Base-by-base conservation (phyloP, 441 rosid species). In the Codiaeum variegatum region DNA sequence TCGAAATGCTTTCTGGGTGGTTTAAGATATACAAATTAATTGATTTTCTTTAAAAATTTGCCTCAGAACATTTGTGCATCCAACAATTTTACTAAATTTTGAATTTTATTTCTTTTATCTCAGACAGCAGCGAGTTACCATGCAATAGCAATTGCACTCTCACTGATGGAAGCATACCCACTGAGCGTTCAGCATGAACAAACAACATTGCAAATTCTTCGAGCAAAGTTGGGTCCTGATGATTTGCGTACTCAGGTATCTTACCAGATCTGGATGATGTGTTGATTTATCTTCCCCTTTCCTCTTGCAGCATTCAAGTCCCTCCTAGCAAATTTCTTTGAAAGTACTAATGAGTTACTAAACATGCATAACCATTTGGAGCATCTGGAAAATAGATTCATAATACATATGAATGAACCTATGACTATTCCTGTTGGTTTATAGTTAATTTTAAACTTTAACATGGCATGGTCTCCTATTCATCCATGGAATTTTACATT, bases 81-180 rank as follows among this genome's bases (percentile, higher is more conserved):
- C 13, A 38, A 59, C 66, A 47, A 24, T 51, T 67, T 68, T 52
- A 62, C 46, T 71, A 24, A 44, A 49, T 47, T 83, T 54, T 44
- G 31, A 16, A 67, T 63, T 75, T 40, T 40, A 40, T 40, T 71
- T 75, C 44, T 58, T 72, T 66, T 67, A 38, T 76, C 26, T n/a
- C 90, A 90, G 91, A 88, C 93, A 15, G 91, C 95, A 63, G 91
- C 91, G 40, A 87, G 93, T 75, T 90, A 87, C 80, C 95, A 90
- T 80, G 92, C 95, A 23, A 88, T 88, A 76, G 95, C 95, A 67
- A 88, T 90, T 76, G 95, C 95, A 19, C 91, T 90, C 72, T 88
- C 90, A 13, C 77, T 86, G 82, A 88, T 88, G 95, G 95, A 88
- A 79, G 91, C 92, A 59, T 88, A 85, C 66, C 87, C 94, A 23